phyloP scores from a whole-genome alignment of 1,139 yeast genomes.

The Suhomyces wounanorum region DNA sequence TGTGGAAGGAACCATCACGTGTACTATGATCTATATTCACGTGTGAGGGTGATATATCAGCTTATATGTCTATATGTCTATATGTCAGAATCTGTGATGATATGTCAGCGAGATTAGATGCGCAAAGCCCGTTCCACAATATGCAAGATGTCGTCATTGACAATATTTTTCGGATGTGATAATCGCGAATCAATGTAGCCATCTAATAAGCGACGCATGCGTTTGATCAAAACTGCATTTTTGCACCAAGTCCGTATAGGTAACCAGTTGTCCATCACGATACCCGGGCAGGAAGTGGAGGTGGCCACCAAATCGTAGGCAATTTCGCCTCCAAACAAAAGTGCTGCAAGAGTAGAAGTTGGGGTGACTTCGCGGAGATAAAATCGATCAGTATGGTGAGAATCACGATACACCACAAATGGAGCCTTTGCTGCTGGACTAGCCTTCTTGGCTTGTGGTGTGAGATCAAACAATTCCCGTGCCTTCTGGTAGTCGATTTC shows the following conservation, averaged over 20 bases:
- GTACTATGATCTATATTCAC: neutral
- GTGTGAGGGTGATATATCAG: neutral
- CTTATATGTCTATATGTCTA: neutral
- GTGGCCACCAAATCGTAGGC: conserved; percentile 60
- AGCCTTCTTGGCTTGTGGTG: conserved; percentile 33
- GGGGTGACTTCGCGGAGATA: conserved; percentile 81
- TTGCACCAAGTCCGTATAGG: conserved; percentile 94
- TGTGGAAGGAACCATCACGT: neutral
- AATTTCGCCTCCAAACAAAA: conserved; percentile 79
- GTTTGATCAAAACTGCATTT: conserved; percentile 81
- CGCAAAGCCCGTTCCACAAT: conserved; percentile 13
- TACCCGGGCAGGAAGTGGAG: conserved; percentile 36
- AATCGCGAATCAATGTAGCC: conserved; percentile 60
- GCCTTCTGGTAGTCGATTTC: conserved; percentile 34
- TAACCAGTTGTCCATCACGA: conserved; percentile 47
- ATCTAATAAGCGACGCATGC: conserved; percentile 67
- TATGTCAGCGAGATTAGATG: neutral
- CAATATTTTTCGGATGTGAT: conserved; percentile 25
- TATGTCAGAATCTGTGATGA: neutral
- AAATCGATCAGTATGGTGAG: conserved; percentile 66
- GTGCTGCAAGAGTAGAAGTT: conserved; percentile 64
- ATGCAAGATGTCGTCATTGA: conserved; percentile 14
- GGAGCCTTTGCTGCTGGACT: conserved; percentile 43
- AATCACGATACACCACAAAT: conserved; percentile 56
- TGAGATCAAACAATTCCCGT: conserved; percentile 29